Base-by-base conservation (phyloP, 75 land plant species). In the Sequoiadendron giganteum region DNA sequence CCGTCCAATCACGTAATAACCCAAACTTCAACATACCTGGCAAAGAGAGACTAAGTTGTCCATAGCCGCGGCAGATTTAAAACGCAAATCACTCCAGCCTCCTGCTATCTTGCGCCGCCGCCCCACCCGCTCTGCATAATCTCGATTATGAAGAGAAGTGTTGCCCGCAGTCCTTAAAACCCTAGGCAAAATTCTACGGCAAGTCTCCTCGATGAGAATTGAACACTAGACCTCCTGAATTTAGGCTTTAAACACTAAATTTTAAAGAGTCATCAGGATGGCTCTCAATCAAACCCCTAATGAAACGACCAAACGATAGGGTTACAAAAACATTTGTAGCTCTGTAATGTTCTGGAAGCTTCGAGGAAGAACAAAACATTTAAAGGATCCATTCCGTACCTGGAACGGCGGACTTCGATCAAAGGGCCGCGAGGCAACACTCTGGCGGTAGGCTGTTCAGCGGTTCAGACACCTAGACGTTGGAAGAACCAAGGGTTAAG, bases 41-140 rank as follows among this genome's bases (percentile, higher is more conserved):
- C 83, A 80, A 21, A 49, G 48, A 43, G 83, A 80, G n/a, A 80
- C 83, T 40, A 42, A 21, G 48, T 80, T 38, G 83, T 80, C 47
- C 83, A 80, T 80, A n/a, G 83, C n/a, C 83, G 49, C 28, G 45
- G 21, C 10, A 42, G 83, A 42, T 80, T 40, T 42, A 10, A 16
- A 77, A 77, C 42, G 9, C 11, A 80, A 80, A 40, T 19, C 19
- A 43, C 30, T 38, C 83, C 18, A 43, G 48, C 45, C 28, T 80
- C 43, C 10, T 19, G 83, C 48, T 80, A 80, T 19, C 83, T 80
- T 80, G 1, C n/a, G 21, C 48, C 28, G 30, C 83, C 43, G 10
- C 28, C 83, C 47, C n/a, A 14, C 8, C 83, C 83, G 14, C 45
- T 16, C n/a, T 19, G 48, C 83, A 80, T 80, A 80, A 9, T 43